Percentiles rank a stretch among this genome's conserved stretches.
phyloP scores from a whole-genome alignment of 2,329 filamentous ascomycete species.

The Microcyclospora pomicola region DNA sequence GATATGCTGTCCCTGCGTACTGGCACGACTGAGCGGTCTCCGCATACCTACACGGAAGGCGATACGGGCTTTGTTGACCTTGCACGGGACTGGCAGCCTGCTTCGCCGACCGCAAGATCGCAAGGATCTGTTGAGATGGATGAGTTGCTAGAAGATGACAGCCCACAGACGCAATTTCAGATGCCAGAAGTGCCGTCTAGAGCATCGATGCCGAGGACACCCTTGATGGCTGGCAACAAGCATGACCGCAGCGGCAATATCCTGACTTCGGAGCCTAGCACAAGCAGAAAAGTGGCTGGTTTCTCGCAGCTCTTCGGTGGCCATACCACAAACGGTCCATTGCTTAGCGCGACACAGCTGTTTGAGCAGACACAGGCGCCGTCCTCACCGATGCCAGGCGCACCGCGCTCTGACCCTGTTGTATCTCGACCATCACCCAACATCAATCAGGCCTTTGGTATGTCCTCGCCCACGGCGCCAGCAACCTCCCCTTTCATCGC shows the following conservation, averaged over 20 bases:
- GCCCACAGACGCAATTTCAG: conserved; percentile 14
- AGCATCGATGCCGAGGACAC: conserved; percentile 27
- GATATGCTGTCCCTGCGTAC: conserved; percentile 1
- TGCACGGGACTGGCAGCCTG: conserved; percentile 11
- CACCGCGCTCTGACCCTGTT: conserved; percentile 28
- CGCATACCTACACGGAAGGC: conserved; percentile 12
- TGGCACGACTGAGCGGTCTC: conserved; percentile 2
- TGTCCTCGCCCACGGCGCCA: conserved; percentile 22
- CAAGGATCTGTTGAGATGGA: conserved; percentile 10
- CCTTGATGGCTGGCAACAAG: conserved; percentile 27
- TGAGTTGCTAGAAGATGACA: conserved; percentile 12
- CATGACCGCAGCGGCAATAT: conserved; percentile 26
- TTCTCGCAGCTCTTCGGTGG: conserved; percentile 27
- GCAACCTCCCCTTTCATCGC: conserved; percentile 27
- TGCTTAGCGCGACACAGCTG: conserved; percentile 31
- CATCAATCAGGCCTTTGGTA: conserved; percentile 14
- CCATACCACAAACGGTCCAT: conserved; percentile 16
- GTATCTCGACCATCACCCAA: conserved; percentile 34
- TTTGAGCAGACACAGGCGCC: conserved; percentile 33
- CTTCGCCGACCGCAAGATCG: conserved; percentile 6
- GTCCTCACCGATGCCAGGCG: conserved; percentile 29
- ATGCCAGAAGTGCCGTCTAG: conserved; percentile 7
- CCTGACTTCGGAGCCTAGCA: conserved; percentile 29
- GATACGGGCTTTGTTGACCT: conserved; percentile 22
- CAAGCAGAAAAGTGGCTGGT: conserved; percentile 26